Evolutionary conservation across 345 rosid genomes (phyloP).

Genomic region (Acer campestre): DNA sequence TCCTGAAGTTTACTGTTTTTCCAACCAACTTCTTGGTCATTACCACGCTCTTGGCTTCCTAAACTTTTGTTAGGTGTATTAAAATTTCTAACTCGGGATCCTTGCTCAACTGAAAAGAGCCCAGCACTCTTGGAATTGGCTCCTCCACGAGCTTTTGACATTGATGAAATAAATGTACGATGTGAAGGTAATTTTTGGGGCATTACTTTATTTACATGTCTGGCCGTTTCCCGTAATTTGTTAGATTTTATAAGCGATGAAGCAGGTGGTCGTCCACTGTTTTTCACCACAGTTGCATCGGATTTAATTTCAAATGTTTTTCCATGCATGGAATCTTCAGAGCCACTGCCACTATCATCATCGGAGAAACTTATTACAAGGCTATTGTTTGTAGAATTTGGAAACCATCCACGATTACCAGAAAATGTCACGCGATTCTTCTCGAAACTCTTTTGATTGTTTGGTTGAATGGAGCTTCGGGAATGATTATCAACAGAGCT

Average conservation of each 20-base stretch:
- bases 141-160: slow-evolving; percentile 39
- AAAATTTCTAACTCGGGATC: slow-evolving; percentile 40
- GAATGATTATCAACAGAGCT: slow-evolving; percentile 32
- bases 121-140: slow-evolving; percentile 35
- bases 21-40: slow-evolving; percentile 44
- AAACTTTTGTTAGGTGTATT: slow-evolving; percentile 37
- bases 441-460: slow-evolving; percentile 40
- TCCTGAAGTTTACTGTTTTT: slow-evolving; percentile 63
- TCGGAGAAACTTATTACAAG: slow-evolving; percentile 92
- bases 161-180: slow-evolving; percentile 44
- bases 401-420: slow-evolving; percentile 42
- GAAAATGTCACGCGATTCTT: slow-evolving; percentile 45
- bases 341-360: slow-evolving; percentile 83
- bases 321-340: slow-evolving; percentile 44
- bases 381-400: slow-evolving; percentile 42
- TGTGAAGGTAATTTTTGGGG: slow-evolving; percentile 47
- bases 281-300: slow-evolving; percentile 25
- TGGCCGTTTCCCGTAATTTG: slow-evolving; percentile 36
- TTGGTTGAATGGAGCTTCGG: slow-evolving; percentile 32
- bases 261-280: slow-evolving; percentile 37
- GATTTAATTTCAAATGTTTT: slow-evolving; percentile 36
- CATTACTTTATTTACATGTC: slow-evolving; percentile 32
- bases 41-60: slow-evolving; percentile 44
- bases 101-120: slow-evolving; percentile 36
- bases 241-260: slow-evolving; percentile 31